A percentile compares a stretch with the other conserved stretches of the same genome.
Evolutionary conservation across 2,329 filamentous ascomycete species (phyloP).

Genomic region (Dactylellina sp.): DNA sequence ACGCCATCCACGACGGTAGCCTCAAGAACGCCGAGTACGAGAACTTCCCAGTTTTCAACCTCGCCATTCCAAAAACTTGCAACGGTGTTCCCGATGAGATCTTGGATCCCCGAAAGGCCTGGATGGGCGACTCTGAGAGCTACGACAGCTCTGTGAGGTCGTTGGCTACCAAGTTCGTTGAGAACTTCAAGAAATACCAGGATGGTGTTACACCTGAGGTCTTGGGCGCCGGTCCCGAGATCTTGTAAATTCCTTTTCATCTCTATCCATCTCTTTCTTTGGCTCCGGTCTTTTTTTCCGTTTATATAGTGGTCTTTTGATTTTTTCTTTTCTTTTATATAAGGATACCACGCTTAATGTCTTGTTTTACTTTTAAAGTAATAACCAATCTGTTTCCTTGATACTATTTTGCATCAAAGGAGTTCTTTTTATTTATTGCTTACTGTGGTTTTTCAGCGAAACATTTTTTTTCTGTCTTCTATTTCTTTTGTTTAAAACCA

Average conservation of each 20-base stretch:
- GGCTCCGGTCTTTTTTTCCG: no score
- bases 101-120: slow-evolving; percentile 92
- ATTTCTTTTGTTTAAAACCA: slow-evolving; percentile 29
- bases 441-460: slow-evolving; percentile 27
- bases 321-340: slow-evolving; percentile 50
- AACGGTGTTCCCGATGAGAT: slow-evolving; percentile 88
- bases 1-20: slow-evolving; percentile 96
- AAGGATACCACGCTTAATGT: slow-evolving; percentile 58
- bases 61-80: slow-evolving; percentile 92
- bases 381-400: slow-evolving; percentile 49
- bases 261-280: not conserved
- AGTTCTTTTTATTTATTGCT: slow-evolving; percentile 35
- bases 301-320: not conserved
- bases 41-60: slow-evolving; percentile 95
- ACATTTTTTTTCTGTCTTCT: slow-evolving; percentile 21
- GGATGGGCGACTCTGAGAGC: slow-evolving; percentile 80
- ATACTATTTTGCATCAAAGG: slow-evolving; percentile 47
- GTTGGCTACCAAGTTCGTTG: slow-evolving; percentile 87
- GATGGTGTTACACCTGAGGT: slow-evolving; percentile 84
- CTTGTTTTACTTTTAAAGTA: slow-evolving; percentile 51
- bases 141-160: slow-evolving; percentile 91
- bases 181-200: slow-evolving; percentile 98
- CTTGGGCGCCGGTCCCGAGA: slow-evolving; percentile 72
- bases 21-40: slow-evolving; percentile 94
- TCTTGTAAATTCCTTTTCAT: slow-evolving; percentile 36